These are phyloP conservation scores for Anthracocystis walkeri DNA, from an alignment of 1,284 basidiomycete genomes.

Conservation along the genomic window DNA sequence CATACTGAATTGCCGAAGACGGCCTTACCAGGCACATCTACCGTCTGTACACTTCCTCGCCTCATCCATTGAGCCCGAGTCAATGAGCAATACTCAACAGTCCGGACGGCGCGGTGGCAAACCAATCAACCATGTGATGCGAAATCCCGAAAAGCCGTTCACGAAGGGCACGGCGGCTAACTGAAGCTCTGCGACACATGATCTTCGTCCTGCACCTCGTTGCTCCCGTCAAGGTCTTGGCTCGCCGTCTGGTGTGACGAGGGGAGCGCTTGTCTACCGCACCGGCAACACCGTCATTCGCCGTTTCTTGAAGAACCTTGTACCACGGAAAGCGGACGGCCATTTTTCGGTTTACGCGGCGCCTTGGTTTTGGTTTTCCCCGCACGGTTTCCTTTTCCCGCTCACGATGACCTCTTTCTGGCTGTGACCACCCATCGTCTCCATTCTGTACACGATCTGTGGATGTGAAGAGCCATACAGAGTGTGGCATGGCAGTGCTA, in stretches of 20 bases:
- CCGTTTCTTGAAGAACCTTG: neutral
- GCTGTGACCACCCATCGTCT: too few relatives aligned
- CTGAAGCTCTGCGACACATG: neutral
- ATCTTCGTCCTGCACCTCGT: constrained; percentile 1
- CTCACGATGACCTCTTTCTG: too few relatives aligned
- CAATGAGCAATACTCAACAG: too few relatives aligned
- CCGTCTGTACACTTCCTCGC: too few relatives aligned
- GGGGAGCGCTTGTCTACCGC: neutral
- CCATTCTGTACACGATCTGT: too few relatives aligned
- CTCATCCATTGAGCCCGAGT: too few relatives aligned
- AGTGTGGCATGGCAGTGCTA: too few relatives aligned
- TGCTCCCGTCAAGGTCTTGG: neutral
- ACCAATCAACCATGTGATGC: constrained; percentile 15
- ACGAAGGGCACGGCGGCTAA: neutral
- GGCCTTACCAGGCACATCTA: neutral
- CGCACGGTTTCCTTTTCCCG: too few relatives aligned
- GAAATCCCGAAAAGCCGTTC: constrained; percentile 17
- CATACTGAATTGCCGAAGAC: neutral
- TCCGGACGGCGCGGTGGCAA: neutral
- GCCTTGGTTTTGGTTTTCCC: too few relatives aligned
- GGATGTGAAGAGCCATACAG: too few relatives aligned
- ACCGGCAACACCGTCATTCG: neutral
- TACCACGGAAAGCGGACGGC: neutral
- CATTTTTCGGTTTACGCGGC: too few relatives aligned
- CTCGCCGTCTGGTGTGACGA: neutral